Percentiles rank a stretch among this genome's conserved stretches.
These are phyloP conservation scores for Pezizomycotina sp. DNA, from an alignment of 2,329 filamentous ascomycete genomes.

Conservation along the genomic window DNA sequence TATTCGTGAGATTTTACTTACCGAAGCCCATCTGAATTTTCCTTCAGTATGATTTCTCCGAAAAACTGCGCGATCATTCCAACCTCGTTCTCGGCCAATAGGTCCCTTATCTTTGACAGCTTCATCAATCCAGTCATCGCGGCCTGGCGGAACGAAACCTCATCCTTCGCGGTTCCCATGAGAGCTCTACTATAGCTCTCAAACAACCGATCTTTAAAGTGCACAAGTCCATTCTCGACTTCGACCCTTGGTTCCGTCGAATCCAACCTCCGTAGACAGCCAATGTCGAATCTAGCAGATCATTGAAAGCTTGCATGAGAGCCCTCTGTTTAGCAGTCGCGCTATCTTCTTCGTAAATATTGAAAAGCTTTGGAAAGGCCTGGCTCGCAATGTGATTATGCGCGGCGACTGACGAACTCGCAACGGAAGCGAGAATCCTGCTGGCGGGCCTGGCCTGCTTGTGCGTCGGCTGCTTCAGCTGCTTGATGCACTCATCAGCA, in stretches of 20 bases:
- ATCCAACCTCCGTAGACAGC: constrained; percentile 41
- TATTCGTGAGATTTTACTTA: neutral
- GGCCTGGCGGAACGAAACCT: constrained; percentile 35
- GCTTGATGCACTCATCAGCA: constrained; percentile 53
- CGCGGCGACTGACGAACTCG: constrained; percentile 38
- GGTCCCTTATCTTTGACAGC: constrained; percentile 33
- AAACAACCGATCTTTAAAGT: constrained; percentile 37
- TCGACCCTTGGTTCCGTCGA: constrained; percentile 29
- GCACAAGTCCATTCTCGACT: constrained; percentile 31
- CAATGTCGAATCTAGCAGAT: constrained; percentile 42
- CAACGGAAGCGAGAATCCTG: constrained; percentile 41
- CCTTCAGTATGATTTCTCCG: constrained; percentile 43
- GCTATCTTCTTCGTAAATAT: constrained; percentile 44
- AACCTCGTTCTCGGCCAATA: constrained; percentile 38
- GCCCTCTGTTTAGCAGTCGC: constrained; percentile 46
- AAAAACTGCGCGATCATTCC: constrained; percentile 41
- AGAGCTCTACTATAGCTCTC: constrained; percentile 40
- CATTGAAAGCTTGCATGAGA: constrained; percentile 43
- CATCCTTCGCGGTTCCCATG: constrained; percentile 37
- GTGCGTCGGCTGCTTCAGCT: constrained; percentile 50
- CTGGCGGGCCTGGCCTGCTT: constrained; percentile 51
- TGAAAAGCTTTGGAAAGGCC: constrained; percentile 42
- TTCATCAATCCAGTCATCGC: constrained; percentile 35
- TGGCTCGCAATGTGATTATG: constrained; percentile 40
- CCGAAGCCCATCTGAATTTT: constrained; percentile 32